Percentiles rank a stretch among this genome's conserved stretches.
Evolutionary conservation across 2,329 filamentous ascomycete genomes (phyloP).

Genomic region (Dothistroma septosporum): DNA sequence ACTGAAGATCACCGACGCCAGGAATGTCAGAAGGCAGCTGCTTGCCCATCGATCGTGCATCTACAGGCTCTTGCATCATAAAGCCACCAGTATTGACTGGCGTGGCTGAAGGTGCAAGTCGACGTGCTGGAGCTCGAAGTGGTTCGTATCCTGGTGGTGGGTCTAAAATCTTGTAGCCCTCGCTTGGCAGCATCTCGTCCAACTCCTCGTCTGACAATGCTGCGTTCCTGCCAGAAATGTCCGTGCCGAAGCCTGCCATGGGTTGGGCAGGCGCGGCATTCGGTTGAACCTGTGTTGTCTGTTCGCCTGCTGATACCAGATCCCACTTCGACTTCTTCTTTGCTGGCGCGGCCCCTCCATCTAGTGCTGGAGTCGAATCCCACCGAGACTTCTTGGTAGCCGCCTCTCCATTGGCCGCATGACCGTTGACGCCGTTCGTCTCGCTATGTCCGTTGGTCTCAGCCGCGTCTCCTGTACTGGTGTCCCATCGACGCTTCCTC

Average conservation of each 20-base stretch:
- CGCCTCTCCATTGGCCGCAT: conserved; percentile 18
- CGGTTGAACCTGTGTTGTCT: conserved; percentile 69
- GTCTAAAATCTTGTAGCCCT: conserved; percentile 88
- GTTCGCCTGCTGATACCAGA: conserved; percentile 67
- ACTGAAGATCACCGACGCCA: conserved; percentile 90
- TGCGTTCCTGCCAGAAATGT: conserved; percentile 73
- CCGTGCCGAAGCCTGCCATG: conserved; percentile 66
- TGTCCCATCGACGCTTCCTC: conserved; percentile 94
- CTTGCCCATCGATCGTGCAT: conserved; percentile 75
- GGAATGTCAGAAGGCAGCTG: conserved; percentile 93
- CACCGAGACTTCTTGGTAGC: conserved; percentile 70
- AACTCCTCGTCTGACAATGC: conserved; percentile 90
- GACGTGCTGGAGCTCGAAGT: conserved; percentile 69
- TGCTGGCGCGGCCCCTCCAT: conserved; percentile 51
- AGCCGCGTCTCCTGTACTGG: conserved; percentile 42
- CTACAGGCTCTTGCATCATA: conserved; percentile 95
- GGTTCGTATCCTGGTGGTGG: conserved; percentile 90
- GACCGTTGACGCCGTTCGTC: conserved; percentile 3
- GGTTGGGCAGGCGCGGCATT: conserved; percentile 46
- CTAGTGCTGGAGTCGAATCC: conserved; percentile 66
- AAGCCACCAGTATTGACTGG: conserved; percentile 71
- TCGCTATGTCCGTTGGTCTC: conserved; percentile 19
- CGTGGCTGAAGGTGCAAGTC: conserved; percentile 67
- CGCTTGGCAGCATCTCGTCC: conserved; percentile 80
- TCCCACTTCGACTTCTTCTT: conserved; percentile 88